Conservation (phyloP, 441 rosid species). For the Flueggea neowawraea region DNA sequence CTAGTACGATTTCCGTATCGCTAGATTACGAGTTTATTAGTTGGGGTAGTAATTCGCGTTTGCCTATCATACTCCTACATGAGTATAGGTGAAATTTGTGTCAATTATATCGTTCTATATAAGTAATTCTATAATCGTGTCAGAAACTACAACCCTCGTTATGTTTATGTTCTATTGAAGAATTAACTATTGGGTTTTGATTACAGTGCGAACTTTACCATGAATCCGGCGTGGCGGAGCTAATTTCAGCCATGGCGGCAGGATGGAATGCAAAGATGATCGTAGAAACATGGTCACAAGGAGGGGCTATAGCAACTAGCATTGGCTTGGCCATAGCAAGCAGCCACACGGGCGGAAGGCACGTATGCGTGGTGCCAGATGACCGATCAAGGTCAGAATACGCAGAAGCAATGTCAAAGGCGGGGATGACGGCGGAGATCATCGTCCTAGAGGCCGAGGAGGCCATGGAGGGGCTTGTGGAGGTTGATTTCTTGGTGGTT, state of each 20-base stretch:
- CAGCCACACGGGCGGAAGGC: slow-evolving; percentile 63
- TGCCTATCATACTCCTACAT: no score
- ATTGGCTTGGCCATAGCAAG: slow-evolving; percentile 72
- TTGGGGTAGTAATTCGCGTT: no score
- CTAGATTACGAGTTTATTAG: no score
- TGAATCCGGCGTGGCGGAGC: slow-evolving; percentile 83
- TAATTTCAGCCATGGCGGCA: slow-evolving; percentile 88
- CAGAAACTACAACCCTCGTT: no score
- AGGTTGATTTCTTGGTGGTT: slow-evolving; percentile 74
- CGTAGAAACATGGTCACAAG: slow-evolving; percentile 85
- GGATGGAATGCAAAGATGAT: slow-evolving; percentile 81
- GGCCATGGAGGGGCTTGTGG: slow-evolving; percentile 45
- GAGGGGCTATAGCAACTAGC: slow-evolving; percentile 63
- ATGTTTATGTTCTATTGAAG: not conserved
- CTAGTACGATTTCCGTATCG: not conserved
- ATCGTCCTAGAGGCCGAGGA: slow-evolving; percentile 54
- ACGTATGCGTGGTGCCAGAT: slow-evolving; percentile 72
- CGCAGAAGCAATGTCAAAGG: slow-evolving; percentile 32
- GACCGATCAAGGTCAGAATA: slow-evolving; percentile 54
- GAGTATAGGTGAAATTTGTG: no score
- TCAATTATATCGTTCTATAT: no score
- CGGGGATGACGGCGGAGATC: slow-evolving; percentile 48
- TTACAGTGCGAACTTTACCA: slow-evolving; percentile 49
- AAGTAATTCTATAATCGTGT: no score
- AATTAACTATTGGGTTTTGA: slow-evolving; percentile 1